Conservation (phyloP, 2,329 filamentous ascomycete species). For the Lachnum nothofagi region DNA sequence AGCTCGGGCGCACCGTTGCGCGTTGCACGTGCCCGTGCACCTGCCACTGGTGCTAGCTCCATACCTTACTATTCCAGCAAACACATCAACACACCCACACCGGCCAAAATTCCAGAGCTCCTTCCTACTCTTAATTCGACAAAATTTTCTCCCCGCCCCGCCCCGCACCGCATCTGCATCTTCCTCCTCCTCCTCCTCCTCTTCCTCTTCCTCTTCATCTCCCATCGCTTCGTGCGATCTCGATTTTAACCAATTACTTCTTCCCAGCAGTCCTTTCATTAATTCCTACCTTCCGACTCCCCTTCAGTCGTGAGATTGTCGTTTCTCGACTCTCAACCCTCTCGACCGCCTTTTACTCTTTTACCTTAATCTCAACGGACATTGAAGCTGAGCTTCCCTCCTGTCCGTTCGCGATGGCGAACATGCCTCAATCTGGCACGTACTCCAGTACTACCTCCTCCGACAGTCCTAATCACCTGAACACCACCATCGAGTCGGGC, state of each 20-base stretch:
- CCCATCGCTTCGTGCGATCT: background rate
- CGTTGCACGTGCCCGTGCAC: no score
- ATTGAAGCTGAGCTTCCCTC: conserved; percentile 17
- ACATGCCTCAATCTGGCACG: conserved; percentile 17
- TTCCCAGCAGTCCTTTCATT: background rate
- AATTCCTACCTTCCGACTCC: no score
- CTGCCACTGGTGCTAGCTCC: no score
- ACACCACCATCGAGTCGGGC: conserved; percentile 60
- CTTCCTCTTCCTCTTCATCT: background rate
- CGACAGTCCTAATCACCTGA: conserved; percentile 37
- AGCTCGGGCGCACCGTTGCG: no score
- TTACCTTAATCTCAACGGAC: conserved; percentile 3
- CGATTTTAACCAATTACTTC: background rate
- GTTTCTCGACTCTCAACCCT: background rate
- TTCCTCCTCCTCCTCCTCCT: no score
- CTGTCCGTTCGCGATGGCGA: conserved; percentile 21
- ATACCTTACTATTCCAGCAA: no score
- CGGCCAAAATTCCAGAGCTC: no score
- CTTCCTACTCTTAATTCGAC: background rate
- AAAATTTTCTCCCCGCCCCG: background rate
- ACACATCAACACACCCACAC: no score
- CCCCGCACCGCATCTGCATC: background rate
- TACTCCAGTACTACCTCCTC: conserved; percentile 15
- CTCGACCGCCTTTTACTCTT: background rate
- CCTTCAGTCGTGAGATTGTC: no score